Conservation (phyloP, 331 rosid genomes). For the Quercus lobata region DNA sequence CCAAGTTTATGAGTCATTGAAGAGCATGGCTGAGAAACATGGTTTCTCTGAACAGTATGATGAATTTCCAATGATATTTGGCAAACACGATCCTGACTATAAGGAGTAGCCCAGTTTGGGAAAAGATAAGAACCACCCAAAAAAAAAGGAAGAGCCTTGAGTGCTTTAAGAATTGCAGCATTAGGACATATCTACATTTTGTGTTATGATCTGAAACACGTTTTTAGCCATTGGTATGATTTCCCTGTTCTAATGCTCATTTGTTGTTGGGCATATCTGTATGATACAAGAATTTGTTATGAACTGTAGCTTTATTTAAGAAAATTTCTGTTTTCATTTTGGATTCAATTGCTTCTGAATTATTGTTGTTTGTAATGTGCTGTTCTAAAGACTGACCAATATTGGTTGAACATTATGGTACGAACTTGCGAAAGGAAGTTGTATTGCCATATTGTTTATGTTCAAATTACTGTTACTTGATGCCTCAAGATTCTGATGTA, state of each 20-base stretch:
- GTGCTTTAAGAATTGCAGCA: slow-evolving; percentile 5
- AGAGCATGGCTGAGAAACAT: slow-evolving; percentile 41
- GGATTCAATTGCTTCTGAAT: background rate
- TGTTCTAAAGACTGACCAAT: background rate
- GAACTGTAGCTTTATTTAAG: slow-evolving; percentile 12
- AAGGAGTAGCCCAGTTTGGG: slow-evolving; percentile 1
- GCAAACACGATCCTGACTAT: slow-evolving; percentile 28
- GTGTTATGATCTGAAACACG: background rate
- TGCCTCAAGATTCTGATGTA: no score
- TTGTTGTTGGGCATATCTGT: slow-evolving; percentile 9
- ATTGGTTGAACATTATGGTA: background rate
- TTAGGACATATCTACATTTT: background rate
- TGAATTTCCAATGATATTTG: slow-evolving; percentile 32
- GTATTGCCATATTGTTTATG: background rate
- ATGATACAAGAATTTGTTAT: slow-evolving; percentile 7
- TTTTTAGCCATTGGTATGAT: slow-evolving; percentile 6
- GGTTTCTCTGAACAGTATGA: slow-evolving; percentile 48
- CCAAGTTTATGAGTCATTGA: slow-evolving; percentile 46
- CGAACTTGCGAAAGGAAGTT: background rate
- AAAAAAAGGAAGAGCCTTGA: background rate
- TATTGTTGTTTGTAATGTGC: background rate
- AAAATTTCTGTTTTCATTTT: background rate
- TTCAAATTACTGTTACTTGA: no score
- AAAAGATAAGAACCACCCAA: background rate
- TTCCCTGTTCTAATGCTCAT: background rate